These are phyloP conservation scores for Lipomyces orientalis DNA, from an alignment of 805 yeast species.

Conservation along the genomic window DNA sequence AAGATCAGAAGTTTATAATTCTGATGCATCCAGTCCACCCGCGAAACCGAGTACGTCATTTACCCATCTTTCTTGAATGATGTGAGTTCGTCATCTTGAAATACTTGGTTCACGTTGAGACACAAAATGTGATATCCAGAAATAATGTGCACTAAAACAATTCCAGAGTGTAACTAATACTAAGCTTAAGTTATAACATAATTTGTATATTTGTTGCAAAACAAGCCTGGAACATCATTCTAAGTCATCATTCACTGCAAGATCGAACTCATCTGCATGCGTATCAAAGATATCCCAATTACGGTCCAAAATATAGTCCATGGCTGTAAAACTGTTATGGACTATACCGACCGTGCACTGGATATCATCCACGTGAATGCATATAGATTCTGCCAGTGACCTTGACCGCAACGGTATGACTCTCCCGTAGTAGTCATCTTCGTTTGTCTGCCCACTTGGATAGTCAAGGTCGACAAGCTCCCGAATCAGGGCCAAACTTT, in stretches of 20 bases:
- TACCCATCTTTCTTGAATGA: not conserved
- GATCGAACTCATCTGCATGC: constrained; percentile 3
- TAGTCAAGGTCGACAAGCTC: not conserved
- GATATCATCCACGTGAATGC: not conserved
- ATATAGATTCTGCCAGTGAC: not conserved
- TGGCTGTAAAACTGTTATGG: constrained; percentile 1
- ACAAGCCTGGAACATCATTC: not conserved
- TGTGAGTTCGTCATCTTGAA: constrained; percentile 1
- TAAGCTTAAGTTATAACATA: not conserved
- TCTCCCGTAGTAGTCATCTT: not conserved
- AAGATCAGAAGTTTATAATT: not conserved
- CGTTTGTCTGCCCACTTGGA: not conserved
- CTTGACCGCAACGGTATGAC: not conserved
- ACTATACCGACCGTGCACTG: constrained; percentile 7
- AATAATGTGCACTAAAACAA: not conserved
- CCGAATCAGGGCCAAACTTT: constrained; percentile 1
- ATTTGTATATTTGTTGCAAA: too few species aligned
- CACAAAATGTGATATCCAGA: not conserved
- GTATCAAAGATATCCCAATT: constrained; percentile 1
- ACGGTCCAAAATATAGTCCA: constrained; percentile 3
- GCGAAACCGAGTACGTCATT: not conserved
- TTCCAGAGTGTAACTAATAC: constrained; percentile 1
- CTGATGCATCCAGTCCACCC: not conserved
- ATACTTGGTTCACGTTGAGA: not conserved
- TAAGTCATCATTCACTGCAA: not conserved